Percentiles rank a stretch among this genome's conserved stretches.
Evolutionary conservation across 2,329 filamentous ascomycete genomes (phyloP).

Genomic region (Bipolaris cookei): DNA sequence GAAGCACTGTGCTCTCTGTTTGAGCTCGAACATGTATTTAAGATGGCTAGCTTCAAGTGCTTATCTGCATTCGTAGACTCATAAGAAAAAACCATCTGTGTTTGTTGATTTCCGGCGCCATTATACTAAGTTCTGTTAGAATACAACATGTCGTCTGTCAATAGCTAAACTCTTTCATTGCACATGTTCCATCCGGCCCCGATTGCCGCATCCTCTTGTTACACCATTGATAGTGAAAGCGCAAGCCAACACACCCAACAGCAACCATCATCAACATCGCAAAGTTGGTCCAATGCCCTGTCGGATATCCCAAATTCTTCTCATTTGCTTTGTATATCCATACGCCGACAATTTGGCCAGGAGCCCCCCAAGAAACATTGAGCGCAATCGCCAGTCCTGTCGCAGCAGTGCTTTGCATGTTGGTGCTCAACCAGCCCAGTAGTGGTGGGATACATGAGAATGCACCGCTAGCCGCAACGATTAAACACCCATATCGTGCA

Average conservation of each 20-base stretch:
- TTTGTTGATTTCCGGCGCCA: too few species aligned
- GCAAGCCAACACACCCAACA: slow-evolving; percentile 11
- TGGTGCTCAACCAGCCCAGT: slow-evolving; percentile 73
- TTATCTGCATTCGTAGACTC: too few species aligned
- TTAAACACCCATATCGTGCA: slow-evolving; percentile 71
- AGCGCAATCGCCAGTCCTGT: slow-evolving; percentile 73
- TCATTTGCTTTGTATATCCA: slow-evolving; percentile 76
- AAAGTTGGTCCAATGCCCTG: slow-evolving; percentile 64
- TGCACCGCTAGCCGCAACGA: slow-evolving; percentile 69
- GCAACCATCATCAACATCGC: slow-evolving; percentile 15
- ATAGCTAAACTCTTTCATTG: slow-evolving; percentile 10
- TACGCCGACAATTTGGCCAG: slow-evolving; percentile 74
- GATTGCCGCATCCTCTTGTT: slow-evolving; percentile 7
- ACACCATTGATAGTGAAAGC: slow-evolving; percentile 13
- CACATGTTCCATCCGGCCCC: neutral
- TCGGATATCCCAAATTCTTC: slow-evolving; percentile 67
- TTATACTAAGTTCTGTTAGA: neutral
- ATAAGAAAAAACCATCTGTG: too few species aligned
- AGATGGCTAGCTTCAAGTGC: too few species aligned
- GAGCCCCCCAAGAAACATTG: slow-evolving; percentile 71
- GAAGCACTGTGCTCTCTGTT: too few species aligned
- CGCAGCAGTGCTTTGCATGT: slow-evolving; percentile 68
- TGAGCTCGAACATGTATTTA: too few species aligned
- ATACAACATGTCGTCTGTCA: neutral
- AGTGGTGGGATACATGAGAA: slow-evolving; percentile 74